Base-by-base conservation (phyloP, 371 early-diverging fungal species). In the Parasitella parasitica region DNA sequence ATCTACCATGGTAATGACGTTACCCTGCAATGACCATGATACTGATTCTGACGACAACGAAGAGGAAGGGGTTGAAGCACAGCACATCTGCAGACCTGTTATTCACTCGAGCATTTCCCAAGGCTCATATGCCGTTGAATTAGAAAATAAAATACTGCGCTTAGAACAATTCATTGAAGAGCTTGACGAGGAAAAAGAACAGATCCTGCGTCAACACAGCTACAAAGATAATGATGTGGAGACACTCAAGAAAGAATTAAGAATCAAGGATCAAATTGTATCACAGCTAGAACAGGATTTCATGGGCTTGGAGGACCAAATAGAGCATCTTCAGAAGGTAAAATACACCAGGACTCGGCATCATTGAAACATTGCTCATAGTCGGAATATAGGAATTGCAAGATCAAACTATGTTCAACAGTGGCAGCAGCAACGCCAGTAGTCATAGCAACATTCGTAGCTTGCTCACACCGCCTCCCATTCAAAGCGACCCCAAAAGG, bases 211-310 rank as follows among this genome's bases (percentile, higher is more conserved):
- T 16, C 78, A 78, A 49, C 67, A 70, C 27, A 36, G 55, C 32
- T 74, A 75, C 49, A 77, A 81, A 50, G 77, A 77, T 20, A 70
- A 71, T 30, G 82, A 81, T 52, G 51, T 75, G 4, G 77, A 81
- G 27, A 81, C 72, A 8, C 62, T 81, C 5, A 81, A 81, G 41
- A 73, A 72, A 39, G 82, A 81, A 61, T 49, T 81, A 34, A 67
- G 68, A 28, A 70, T 78, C 41, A 81, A 81, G 60, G 82, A 81
- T 51, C 77, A 78, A n/a, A 73, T 81, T 16, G 77, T 81, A 5
- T 73, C 79, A 12, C 79, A 81, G 38, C 57, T 81, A 39, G 82
- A 81, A 43, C 72, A 73, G 50, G 82, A 78, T 51, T 81, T 81
- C 59, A 63, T 78, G 62, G 67, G 69, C 12, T 57, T 81, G 15